Evolutionary conservation across 768 basidiomycete species (phyloP), one percentile per base, ranked within the genome.

Genomic region (Pisolithus tinctorius): DNA sequence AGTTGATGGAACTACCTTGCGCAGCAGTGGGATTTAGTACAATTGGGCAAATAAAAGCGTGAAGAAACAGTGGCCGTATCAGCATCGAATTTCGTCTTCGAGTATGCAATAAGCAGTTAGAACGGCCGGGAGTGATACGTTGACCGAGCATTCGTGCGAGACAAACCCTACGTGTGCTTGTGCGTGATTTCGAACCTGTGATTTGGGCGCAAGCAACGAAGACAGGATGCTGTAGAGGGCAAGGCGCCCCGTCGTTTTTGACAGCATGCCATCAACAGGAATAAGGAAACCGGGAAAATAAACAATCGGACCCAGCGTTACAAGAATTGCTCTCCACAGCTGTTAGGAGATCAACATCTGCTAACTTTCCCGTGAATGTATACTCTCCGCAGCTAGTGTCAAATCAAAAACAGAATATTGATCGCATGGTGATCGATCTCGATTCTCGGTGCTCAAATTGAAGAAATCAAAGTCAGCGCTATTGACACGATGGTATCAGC

Each of bases 41-140:
- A 23, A 26, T 45, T 23, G 25, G 46, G 43, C 45, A 25, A 50
- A 46, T 42, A 20, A 10, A n/a, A 42, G 14, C 38, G 4, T 16
- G 20, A 51, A 48, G 16, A 17, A 1, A 72, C 80, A 48, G 77
- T 73, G 37, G 79, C 67, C 3, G 88, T 88, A 72, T 76, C 81
- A 36, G 81, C 20, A 20, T 20, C 20, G 72, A 16, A 95, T 72
- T 65, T 99, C 95, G 44, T 88, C 82, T 0, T 74, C 70, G 23
- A 97, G 75, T 86, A 96, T 93, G 42, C 76, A 76, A 67, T 94
- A 97, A 83, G 96, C 86, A 1, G 91, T 93, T 5, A 93, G 87
- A 9, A 94, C 77, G 34, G 93, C 82, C 59, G 97, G 91, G 13
- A 92, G 85, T 0, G 96, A 96, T 84, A 99, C 93, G 66, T 98